Evolutionary conservation across 108 stramenopile species (phyloP).

Genomic region (Skeletonema marinoi): DNA sequence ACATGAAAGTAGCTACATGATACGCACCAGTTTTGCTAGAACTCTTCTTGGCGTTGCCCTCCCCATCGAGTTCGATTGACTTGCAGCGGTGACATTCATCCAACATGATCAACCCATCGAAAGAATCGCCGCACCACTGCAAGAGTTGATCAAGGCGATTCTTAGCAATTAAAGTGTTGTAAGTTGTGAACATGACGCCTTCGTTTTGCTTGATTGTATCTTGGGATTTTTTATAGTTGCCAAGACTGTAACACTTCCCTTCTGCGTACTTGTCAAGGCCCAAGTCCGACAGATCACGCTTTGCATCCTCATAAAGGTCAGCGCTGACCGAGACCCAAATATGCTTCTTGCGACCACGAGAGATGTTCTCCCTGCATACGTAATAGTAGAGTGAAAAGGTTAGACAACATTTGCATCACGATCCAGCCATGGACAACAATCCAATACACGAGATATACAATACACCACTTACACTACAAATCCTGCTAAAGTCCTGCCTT

Average conservation of each 20-base stretch:
- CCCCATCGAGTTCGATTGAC: constrained; percentile 43
- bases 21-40: constrained; percentile 8
- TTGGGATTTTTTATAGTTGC: constrained; percentile 11
- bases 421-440: too few relatives aligned
- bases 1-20: background rate
- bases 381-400: too few relatives aligned
- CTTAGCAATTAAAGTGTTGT: constrained; percentile 42
- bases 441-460: too few relatives aligned
- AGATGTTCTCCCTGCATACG: constrained; percentile 32
- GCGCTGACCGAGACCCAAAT: constrained; percentile 27
- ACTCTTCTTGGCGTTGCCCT: constrained; percentile 36
- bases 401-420: too few relatives aligned
- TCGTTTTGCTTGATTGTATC: constrained; percentile 24
- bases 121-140: constrained; percentile 60
- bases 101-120: constrained; percentile 64
- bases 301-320: constrained; percentile 40
- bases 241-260: constrained; percentile 15
- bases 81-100: constrained; percentile 77
- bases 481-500: constrained; percentile 49
- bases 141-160: constrained; percentile 53
- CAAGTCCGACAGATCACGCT: constrained; percentile 27
- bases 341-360: constrained; percentile 29
- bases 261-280: constrained; percentile 22
- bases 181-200: constrained; percentile 59
- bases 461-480: too few relatives aligned